phyloP scores from a whole-genome alignment of 306 rosid species.

The Cicer yamashitae region DNA sequence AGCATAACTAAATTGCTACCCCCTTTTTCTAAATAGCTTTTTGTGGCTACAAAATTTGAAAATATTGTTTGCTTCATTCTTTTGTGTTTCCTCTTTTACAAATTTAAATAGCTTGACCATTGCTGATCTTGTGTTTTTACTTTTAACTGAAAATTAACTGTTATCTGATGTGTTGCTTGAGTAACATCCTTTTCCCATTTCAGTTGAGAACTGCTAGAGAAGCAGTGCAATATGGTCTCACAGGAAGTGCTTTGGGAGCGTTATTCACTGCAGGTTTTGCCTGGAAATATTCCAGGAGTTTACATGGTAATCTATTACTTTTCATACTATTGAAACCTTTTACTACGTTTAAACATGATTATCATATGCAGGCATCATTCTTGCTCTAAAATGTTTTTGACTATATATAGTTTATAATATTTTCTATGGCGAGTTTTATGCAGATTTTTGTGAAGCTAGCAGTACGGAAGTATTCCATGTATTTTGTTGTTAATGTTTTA shows the following conservation, averaged over 20 bases:
- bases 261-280: conserved; percentile 71
- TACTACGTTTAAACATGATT: conserved; percentile 10
- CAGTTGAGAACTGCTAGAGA: conserved; percentile 83
- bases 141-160: conserved; percentile 25
- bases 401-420: conserved; percentile 12
- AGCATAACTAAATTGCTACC: conserved; percentile 14
- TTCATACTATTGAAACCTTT: conserved; percentile 16
- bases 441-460: conserved; percentile 1
- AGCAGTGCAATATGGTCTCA: conserved; percentile 61
- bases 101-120: background rate
- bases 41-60: background rate
- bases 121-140: conserved; percentile 26
- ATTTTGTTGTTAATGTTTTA: conserved; percentile 33
- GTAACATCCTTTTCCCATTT: conserved; percentile 36
- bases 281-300: conserved; percentile 86
- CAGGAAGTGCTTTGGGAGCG: conserved; percentile 82
- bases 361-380: conserved; percentile 3
- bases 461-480: conserved; percentile 15
- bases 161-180: conserved; percentile 11
- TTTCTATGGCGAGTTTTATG: conserved; percentile 6
- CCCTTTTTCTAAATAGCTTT: background rate
- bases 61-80: conserved; percentile 4
- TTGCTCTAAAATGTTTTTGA: background rate
- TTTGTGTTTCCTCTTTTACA: background rate
- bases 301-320: conserved; percentile 64